Evolutionary conservation across 306 rosid species (phyloP).

Genomic region (Mimosa bimucronata): DNA sequence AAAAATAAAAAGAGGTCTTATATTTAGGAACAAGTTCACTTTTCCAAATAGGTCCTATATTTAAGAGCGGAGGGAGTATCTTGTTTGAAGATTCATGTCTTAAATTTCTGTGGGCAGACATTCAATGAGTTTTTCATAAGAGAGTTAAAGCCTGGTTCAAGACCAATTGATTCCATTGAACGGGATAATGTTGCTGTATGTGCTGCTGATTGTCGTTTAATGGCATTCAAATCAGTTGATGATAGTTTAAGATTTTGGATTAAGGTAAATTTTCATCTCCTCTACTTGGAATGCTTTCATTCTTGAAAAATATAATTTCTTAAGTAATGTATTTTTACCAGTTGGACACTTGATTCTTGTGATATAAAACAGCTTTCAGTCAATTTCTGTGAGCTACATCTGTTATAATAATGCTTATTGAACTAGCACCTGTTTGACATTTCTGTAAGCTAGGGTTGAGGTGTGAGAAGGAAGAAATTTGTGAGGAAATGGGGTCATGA

Average conservation of each 20-base stretch:
- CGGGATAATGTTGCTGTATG: constrained; percentile 78
- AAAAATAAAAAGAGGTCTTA: too few relatives aligned
- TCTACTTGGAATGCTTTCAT: constrained; percentile 23
- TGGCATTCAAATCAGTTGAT: constrained; percentile 76
- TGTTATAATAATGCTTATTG: background rate
- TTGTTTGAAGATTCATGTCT: constrained; percentile 26
- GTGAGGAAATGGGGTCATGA: constrained; percentile 21
- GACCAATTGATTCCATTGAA: constrained; percentile 70
- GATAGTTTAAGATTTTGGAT: constrained; percentile 90
- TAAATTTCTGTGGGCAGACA: constrained; percentile 60
- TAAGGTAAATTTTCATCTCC: constrained; percentile 66
- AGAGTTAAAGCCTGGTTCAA: constrained; percentile 84
- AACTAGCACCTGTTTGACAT: background rate
- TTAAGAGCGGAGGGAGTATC: too few relatives aligned
- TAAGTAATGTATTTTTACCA: constrained; percentile 10
- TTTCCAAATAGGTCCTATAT: too few relatives aligned
- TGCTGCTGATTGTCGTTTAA: constrained; percentile 93
- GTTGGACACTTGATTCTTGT: constrained; percentile 19
- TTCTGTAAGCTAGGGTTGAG: background rate
- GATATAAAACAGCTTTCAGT: constrained; percentile 13
- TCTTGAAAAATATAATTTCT: constrained; percentile 18
- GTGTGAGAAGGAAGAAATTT: constrained; percentile 24
- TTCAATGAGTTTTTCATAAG: constrained; percentile 90
- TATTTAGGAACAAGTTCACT: too few relatives aligned
- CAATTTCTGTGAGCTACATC: background rate